Conservation (phyloP, 2,329 filamentous ascomycete genomes). For the Diplodia scrobiculata region DNA sequence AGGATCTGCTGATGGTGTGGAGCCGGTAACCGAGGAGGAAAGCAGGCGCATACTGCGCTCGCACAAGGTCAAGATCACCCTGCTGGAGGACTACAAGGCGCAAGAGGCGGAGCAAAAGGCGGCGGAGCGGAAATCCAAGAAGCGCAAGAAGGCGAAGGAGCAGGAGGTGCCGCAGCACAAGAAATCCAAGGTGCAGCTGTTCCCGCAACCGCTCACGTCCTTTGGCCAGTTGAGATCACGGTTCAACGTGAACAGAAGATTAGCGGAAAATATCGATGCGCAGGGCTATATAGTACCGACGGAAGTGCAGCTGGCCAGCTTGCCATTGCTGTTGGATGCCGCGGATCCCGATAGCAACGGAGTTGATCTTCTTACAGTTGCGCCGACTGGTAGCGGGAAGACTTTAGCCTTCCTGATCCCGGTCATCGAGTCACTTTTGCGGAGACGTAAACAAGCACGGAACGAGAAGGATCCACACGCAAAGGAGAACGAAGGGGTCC, state of each 20-base stretch:
- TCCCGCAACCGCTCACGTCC: constrained; percentile 74
- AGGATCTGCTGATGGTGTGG: constrained; percentile 27
- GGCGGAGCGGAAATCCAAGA: constrained; percentile 57
- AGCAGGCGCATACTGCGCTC: constrained; percentile 73
- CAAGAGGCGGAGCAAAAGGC: constrained; percentile 53
- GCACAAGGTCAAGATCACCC: constrained; percentile 81
- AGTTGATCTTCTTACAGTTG: constrained; percentile 81
- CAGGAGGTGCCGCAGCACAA: constrained; percentile 42
- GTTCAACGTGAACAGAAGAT: constrained; percentile 71
- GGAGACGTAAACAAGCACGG: constrained; percentile 35
- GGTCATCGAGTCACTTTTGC: constrained; percentile 71
- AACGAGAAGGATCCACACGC: neutral
- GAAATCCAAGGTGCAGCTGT: constrained; percentile 58
- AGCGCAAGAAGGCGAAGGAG: constrained; percentile 47
- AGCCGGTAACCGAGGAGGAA: constrained; percentile 65
- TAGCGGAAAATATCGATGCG: constrained; percentile 76
- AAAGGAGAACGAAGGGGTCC: constrained; percentile 24
- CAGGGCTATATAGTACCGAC: constrained; percentile 88
- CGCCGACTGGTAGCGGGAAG: constrained; percentile 95
- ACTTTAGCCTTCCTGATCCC: constrained; percentile 91
- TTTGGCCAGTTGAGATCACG: constrained; percentile 71
- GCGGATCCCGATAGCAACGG: constrained; percentile 15
- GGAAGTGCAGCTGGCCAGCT: constrained; percentile 84
- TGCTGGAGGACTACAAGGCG: constrained; percentile 60
- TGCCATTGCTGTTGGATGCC: constrained; percentile 66